Evolutionary conservation across 1,284 basidiomycete species (phyloP), one percentile per base, ranked within the genome.

Genomic region (Pterula multifida): DNA sequence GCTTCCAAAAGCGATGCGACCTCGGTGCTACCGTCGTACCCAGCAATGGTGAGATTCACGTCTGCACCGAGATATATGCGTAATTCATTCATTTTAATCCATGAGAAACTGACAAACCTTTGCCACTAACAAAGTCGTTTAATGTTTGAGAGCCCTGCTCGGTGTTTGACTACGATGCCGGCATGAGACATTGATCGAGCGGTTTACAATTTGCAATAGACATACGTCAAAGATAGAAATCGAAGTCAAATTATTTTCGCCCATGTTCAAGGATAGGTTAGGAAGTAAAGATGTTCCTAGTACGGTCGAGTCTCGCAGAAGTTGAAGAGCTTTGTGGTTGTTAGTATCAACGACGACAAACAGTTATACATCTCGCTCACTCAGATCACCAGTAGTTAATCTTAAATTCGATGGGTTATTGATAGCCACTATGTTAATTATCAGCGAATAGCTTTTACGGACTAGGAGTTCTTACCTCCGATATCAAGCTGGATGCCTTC

Each of bases 321-420:
- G 67, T 55, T 81, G 75, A 54, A 89, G 61, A 39, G 63, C 75
- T 78, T 48, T 13, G 23, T 45, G 28, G 15, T 26, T 3, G 36
- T 26, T 50, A 22, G 55, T 39, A 51, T 36, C 36, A 48, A 26
- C 47, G 39, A 26, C 47, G 39, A 12, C 35, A 15, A 26, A 15
- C 15, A 44, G 3, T 26, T 24, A 52, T 23, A 25, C 35, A 6
- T 47, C 22, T 45, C 15, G 62, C 75, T 54, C 58, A 81, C 79
- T 71, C 52, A 85, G 58, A 57, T 85, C 78, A 12, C 80, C 81
- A 1, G 71, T 72, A 4, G 65, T 63, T 22, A 89, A 64, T 53
- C 81, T 74, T 54, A 90, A 67, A 60, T 78, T 85, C 19, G 81
- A 85, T 2, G 85, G 86, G 60, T 90, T 90, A 59, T 68, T 61